Base-by-base conservation (phyloP, 345 rosid genomes). In the Arabidopsis suecica region DNA sequence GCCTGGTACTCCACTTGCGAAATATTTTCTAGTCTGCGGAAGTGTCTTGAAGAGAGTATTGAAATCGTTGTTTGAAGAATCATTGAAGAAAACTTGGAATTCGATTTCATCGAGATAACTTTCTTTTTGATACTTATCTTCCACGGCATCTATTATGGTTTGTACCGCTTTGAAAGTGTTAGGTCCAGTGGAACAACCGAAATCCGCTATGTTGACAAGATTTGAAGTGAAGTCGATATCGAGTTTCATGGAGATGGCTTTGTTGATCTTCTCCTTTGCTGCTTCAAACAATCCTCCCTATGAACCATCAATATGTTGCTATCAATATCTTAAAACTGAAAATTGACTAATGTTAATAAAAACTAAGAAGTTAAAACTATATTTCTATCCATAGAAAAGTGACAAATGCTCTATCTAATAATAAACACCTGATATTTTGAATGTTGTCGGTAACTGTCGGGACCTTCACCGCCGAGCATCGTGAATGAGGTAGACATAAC, bases 131-230 rank as follows among this genome's bases (percentile, higher is more conserved):
- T 58, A 79, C 36, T 81, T 87, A 30, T 40, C n/a, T 47, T 76
- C 81, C 50, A 82, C 81, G 11, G 78, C 79, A 49, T 84, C 79
- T 1, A 86, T 61, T 42, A 89, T 77, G 74, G 81, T 81, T 41
- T 83, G 81, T 37, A 89, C 78, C 0, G 83, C 81, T 0, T 28
- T 7, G 48, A 88, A 84, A 2, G 95, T 84, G 82, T 88, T 86
- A 1, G 95, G 88, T 16, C 95, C 92, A 5, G 80, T 64, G 1
- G 92, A 84, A 63, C 76, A 77, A 13, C 90, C 92, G 34, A 83
- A 71, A 66, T 89, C 95, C 0, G 84, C 90, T 20, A 89, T 75
- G 4, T n/a, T 62, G 56, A 86, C 38, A 2, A 60, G 44, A 36
- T 61, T 75, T 33, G 69, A 71, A 68, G 63, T 10, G 47, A 23